Conservation (phyloP, 495 filamentous ascomycete species). For the Hypoxylon subgilvum region DNA sequence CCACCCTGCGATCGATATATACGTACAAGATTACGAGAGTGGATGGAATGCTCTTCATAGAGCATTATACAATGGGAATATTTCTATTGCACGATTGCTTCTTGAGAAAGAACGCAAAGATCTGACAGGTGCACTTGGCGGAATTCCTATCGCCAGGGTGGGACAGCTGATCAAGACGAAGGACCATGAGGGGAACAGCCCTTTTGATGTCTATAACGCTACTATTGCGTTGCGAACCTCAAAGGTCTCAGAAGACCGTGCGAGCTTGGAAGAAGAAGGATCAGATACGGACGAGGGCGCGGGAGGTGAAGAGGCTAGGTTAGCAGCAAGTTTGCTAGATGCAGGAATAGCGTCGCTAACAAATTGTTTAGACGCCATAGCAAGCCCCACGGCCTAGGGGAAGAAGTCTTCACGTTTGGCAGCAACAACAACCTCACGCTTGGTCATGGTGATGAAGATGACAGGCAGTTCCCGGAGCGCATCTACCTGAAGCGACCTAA, state of each 20-base stretch:
- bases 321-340: constrained; percentile 2
- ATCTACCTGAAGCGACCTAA: constrained; percentile 78
- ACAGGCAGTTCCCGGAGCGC: constrained; percentile 90
- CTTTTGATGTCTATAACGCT: constrained; percentile 86
- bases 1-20: constrained; percentile 83
- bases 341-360: constrained; percentile 8
- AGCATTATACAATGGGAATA: constrained; percentile 90
- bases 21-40: constrained; percentile 84
- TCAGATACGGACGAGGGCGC: constrained; percentile 50
- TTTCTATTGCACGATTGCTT: constrained; percentile 79
- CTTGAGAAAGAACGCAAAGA: constrained; percentile 76
- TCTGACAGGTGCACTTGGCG: constrained; percentile 59
- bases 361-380: constrained; percentile 15
- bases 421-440: constrained; percentile 94
- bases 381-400: constrained; percentile 60
- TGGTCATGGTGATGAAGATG: constrained; percentile 90
- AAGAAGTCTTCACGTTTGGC: constrained; percentile 90
- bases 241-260: constrained; percentile 37
- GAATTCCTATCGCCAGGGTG: constrained; percentile 49
- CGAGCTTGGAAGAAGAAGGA: constrained; percentile 43
- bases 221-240: constrained; percentile 71
- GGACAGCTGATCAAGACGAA: constrained; percentile 88
- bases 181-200: constrained; percentile 91
- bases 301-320: constrained; percentile 33
- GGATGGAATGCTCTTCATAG: constrained; percentile 96